Evolutionary conservation across 192 early-diverging fungal genomes (phyloP), one percentile per base, ranked within the genome.

Genomic region (Funneliformis geosporum): DNA sequence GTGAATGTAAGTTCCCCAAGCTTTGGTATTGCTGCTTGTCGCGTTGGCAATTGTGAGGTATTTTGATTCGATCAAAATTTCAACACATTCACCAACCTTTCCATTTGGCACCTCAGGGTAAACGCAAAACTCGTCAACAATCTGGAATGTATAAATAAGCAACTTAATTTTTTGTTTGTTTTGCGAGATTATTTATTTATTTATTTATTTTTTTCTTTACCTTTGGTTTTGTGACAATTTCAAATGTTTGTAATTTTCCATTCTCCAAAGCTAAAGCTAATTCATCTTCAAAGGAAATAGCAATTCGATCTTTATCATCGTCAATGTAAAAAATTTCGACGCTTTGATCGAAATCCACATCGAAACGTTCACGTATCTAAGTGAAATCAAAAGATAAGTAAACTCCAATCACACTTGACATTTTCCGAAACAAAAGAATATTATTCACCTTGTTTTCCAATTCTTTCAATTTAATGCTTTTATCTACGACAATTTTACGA

Each of bases 301-400:
- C 28, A 28, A 75, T 27, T 4, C 73, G 46, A 27, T 75, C 73
- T 25, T 60, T 21, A 9, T 75, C 73, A 40, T 75, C 73, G 18
- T 73, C 70, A 27, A 60, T 8, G 39, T 33, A 75, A 59, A 11
- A 59, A 60, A 75, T 33, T 18, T 75, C 50, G 14, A 75, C 27
- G 25, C 14, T 23, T 23, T 60, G 5, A 18, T 75, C 73, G 16
- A 40, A 43, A n/a, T 7, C 38, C 28, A 75, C 33, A 18, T 75
- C 73, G 55, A 75, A 75, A 39, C 73, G 73, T 75, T 75, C 73
- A 25, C 73, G 73, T 14, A 75, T 18, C 73, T 75, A 25, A 18
- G 16, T 28, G 8, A 74, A 50, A 14, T 55, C 6, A 33, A 33
- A 55, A 61, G 9, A 7, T 60, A 14, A 1, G 23, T 55, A 6